Base-by-base conservation (phyloP, 1,284 basidiomycete species). In the Boletellus sp. region DNA sequence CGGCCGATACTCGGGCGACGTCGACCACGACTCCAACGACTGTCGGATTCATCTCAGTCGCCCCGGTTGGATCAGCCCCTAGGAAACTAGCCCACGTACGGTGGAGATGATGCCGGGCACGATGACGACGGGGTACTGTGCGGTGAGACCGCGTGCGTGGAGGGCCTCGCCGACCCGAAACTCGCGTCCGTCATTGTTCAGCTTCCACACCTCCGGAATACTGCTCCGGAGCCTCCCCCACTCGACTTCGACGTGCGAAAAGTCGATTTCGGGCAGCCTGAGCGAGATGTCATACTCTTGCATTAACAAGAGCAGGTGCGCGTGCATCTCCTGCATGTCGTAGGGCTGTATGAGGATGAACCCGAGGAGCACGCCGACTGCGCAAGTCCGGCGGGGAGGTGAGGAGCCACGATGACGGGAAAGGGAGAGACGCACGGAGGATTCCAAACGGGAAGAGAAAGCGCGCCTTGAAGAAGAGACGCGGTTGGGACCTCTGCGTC, bases 1-100 rank as follows among this genome's bases (percentile, higher is more conserved):
- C 0, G 82, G 65, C 4, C 86, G 78, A 59, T 89, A 87, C 57
- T 89, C 89, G 0, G 86, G 85, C 2, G 80, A 72, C 0, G 92
- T 93, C 1, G 87, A 87, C 92, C 92, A 94, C 7, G 87, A 91
- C 65, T 93, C 91, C 46, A 94, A 72, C 16, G 86, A 83, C 86
- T 88, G 51, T 44, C 12, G 30, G 2, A 13, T 10, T 2, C 5
- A 24, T 21, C 40, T 38, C n/a, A 39, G 26, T 22, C n/a, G 12
- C 30, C 30, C 32, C 3, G 11, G 13, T 38, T 5, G 19, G 6
- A 1, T 38, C 18, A 11, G 32, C 13, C 4, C 30, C 30, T 6
- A 32, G 12, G 12, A 32, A 32, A 15, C 30, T 6, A 2, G 30
- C 11, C 11, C 12, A 71, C 79, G 51, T 55, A 86, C 86, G 0